Evolutionary conservation across 768 basidiomycete genomes (phyloP).

Genomic region (Tylopilus sp.): DNA sequence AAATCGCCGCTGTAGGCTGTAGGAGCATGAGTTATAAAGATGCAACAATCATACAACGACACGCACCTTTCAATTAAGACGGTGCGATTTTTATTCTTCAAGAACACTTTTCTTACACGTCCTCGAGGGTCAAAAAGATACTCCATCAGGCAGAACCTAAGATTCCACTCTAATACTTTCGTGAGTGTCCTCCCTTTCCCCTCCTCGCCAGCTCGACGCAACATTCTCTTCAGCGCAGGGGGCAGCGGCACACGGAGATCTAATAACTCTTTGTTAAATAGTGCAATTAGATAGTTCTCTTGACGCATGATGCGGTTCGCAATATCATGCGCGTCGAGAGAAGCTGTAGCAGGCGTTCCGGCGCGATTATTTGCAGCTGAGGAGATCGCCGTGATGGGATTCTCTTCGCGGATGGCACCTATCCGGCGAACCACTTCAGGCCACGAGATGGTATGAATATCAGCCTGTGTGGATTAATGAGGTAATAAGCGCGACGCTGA

Average conservation of each 20-base stretch:
- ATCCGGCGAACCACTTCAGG: slow-evolving; percentile 90
- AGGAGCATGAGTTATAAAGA: slow-evolving; percentile 2
- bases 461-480: slow-evolving; percentile 58
- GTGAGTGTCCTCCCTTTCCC: slow-evolving; percentile 81
- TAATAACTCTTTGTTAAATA: slow-evolving; percentile 95
- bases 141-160: slow-evolving; percentile 92
- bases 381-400: slow-evolving; percentile 86
- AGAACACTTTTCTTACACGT: slow-evolving; percentile 84
- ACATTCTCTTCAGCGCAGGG: slow-evolving; percentile 45
- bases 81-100: slow-evolving; percentile 78
- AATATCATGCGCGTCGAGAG: slow-evolving; percentile 96
- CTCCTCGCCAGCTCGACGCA: slow-evolving; percentile 42
- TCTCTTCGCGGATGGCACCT: slow-evolving; percentile 84
- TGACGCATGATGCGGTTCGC: slow-evolving; percentile 97
- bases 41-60: not conserved
- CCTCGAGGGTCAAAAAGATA: slow-evolving; percentile 92
- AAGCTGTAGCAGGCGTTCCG: slow-evolving; percentile 69
- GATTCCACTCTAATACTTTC: slow-evolving; percentile 93
- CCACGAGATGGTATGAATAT: slow-evolving; percentile 98
- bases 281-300: slow-evolving; percentile 96
- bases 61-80: slow-evolving; percentile 81
- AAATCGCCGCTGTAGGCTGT: slow-evolving; percentile 77
- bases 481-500: slow-evolving; percentile 9
- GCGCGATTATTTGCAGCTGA: slow-evolving; percentile 48
- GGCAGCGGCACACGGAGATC: slow-evolving; percentile 86